Conservation (phyloP, 768 basidiomycete species). For the Rickenella mellea region DNA sequence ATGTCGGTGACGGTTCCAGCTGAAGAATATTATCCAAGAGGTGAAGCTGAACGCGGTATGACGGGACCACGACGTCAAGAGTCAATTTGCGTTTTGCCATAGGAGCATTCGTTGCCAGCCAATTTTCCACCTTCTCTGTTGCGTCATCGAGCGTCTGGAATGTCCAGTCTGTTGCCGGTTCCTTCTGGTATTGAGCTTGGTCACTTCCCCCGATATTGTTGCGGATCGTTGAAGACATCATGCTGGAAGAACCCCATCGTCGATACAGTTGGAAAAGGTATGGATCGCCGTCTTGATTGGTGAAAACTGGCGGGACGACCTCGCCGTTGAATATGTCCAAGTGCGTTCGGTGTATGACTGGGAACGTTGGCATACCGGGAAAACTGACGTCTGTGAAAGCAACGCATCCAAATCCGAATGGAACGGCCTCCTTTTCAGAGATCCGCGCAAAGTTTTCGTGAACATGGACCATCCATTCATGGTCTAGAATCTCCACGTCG, state of each 20-base stretch:
- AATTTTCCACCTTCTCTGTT: conserved; percentile 23
- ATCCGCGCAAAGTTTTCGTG: conserved; percentile 29
- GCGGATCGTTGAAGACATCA: conserved; percentile 32
- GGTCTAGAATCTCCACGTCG: conserved; percentile 39
- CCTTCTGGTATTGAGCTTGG: conserved; percentile 38
- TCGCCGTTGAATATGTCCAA: conserved; percentile 44
- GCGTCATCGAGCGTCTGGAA: conserved; percentile 35
- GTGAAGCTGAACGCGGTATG: conserved; percentile 38
- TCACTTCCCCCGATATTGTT: conserved; percentile 38
- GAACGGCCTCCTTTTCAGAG: conserved; percentile 19
- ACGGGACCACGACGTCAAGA: conserved; percentile 47
- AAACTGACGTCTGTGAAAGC: conserved; percentile 48
- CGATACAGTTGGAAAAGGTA: conserved; percentile 54
- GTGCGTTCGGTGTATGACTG: conserved; percentile 44
- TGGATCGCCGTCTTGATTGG: conserved; percentile 53
- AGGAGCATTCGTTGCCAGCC: conserved; percentile 21
- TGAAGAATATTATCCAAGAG: conserved; percentile 35
- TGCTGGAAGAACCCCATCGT: conserved; percentile 38
- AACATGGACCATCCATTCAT: conserved; percentile 40
- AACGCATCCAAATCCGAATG: conserved; percentile 45
- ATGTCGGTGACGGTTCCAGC: conserved; percentile 31
- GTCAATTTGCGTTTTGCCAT: conserved; percentile 28
- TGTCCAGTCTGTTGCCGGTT: conserved; percentile 37
- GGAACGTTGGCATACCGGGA: conserved; percentile 56
- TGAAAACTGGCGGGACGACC: conserved; percentile 39